Evolutionary conservation across 139 green algal genomes (phyloP), one percentile per base, ranked within the genome.

Genomic region (Coelastrella sp.): DNA sequence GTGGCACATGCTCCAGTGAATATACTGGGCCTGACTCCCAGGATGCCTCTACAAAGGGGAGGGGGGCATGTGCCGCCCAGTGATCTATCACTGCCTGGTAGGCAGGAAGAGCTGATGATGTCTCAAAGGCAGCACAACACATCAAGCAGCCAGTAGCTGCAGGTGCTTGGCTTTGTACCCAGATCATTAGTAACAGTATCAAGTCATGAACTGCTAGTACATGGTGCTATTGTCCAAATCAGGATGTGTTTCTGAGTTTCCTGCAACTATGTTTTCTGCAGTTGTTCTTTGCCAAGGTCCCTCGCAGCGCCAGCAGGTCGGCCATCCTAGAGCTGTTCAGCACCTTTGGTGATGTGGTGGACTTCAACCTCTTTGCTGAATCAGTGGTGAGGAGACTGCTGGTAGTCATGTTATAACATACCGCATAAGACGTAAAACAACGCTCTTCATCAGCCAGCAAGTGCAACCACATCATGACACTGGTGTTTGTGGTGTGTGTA

Each of bases 221-320:
- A 73, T 73, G 14, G 65, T 73, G 14, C 15, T 73, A 4, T 15
- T 73, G 65, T 15, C 65, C 65, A 73, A 3, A 1, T 17, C 4
- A 73, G 14, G 65, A 22, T 73, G 14, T 73, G 22, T 5, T 11
- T 27, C 14, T 11, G 14, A n/a, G 15, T 22, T 57, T 11, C 15
- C 73, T 57, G 73, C 73, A 80, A 35, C 20, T 4, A 11, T 72
- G 78, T 68, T 11, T 78, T 14, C 65, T 68, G 65, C 82, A 88
- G 82, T 78, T 95, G 5, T 95, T 95, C 74, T 95, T 95, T 80
- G 93, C 93, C 85, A 94, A 94, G 85, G 93, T 94, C 4, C 91
- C 92, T 17, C 88, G 92, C 19, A 93, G 89, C 7, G 92, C 93
- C 1, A 92, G 70, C 6, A 91, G 93, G 65, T 91, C 94, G 14